Conservation (phyloP, 1,284 basidiomycete genomes). For the Trichosporon ovoides region DNA sequence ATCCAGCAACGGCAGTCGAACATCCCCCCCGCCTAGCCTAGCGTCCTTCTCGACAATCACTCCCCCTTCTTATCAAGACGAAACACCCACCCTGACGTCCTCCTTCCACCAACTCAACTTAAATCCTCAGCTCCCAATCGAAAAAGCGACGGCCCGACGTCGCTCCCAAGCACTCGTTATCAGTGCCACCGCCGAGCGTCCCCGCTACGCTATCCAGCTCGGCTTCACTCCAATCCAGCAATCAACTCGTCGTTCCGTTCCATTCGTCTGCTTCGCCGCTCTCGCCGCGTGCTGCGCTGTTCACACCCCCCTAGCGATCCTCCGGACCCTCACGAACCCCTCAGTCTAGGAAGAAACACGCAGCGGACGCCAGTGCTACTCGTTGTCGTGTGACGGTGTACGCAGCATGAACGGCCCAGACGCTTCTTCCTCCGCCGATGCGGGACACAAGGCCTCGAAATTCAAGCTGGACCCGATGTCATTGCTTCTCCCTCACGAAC, state of each 20-base stretch:
- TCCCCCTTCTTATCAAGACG: neutral
- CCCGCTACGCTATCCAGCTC: neutral
- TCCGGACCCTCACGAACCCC: neutral
- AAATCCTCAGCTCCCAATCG: neutral
- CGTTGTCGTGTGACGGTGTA: neutral
- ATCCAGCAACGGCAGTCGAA: neutral
- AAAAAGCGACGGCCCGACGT: neutral
- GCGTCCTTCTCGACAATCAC: neutral
- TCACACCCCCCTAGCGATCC: too few species aligned
- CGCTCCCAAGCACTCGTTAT: neutral
- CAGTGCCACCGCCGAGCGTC: neutral
- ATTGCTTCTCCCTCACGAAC: constrained; percentile 45
- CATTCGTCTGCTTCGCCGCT: too few species aligned
- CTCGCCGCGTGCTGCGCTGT: too few species aligned
- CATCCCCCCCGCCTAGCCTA: constrained; percentile 4
- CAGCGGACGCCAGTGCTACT: neutral
- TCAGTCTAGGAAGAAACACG: neutral
- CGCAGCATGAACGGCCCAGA: neutral
- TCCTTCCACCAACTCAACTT: neutral
- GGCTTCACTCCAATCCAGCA: too few species aligned
- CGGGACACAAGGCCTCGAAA: constrained; percentile 18
- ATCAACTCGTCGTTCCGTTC: too few species aligned
- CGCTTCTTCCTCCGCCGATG: neutral
- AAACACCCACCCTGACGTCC: neutral
- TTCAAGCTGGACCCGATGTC: constrained; percentile 48